Base-by-base conservation (phyloP, 2,329 filamentous ascomycete species). In the Dendrostoma leiphaemia region DNA sequence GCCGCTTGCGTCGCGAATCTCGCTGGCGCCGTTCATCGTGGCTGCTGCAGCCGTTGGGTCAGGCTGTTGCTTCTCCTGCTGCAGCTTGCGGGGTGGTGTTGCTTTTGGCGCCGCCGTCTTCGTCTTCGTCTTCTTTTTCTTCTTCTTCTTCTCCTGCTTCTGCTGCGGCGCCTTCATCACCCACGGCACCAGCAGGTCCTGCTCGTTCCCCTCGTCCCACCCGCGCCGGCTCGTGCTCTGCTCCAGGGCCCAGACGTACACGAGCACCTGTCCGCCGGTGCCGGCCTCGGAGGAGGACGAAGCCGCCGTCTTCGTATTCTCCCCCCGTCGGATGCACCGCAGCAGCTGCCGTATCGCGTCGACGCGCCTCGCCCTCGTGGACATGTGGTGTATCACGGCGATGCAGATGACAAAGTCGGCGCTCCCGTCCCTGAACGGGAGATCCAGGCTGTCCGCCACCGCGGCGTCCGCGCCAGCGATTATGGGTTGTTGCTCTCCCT, bases 121-220 rank as follows among this genome's bases (percentile, higher is more conserved):
- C 47, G 61, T 60, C 40, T 50, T 60, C 47, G 60, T 24, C 34
- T 37, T 24, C 21, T 26, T 55, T 55, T 62, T 61, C 53, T 56
- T 60, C 40, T 53, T 46, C n/a, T 54, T 54, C 41, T 53, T 59
- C 55, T 59, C 54, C 17, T 56, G 45, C 49, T 56, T 52, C 59
- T 70, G 66, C 49, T 71, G 71, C 51, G 66, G 65, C 45, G 60
- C 64, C 65, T 73, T 74, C 68, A 92, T 82, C 23, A 97, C 91
- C 94, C 94, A 99, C 13, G 94, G 92, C 45, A 99, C 94, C 75
- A 97, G 88, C 58, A 94, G 85, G 74, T 99, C 94, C 75, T 97
- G 93, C 61, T 88, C 82, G 58, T 87, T 83, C 19, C 85, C 85
- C 67, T 89, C 86, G 66, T 91, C 85, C 93, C 93, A 99, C 2